Percentiles rank a stretch among this genome's conserved stretches.
Conservation (phyloP, 139 green algal species). For the Chlorella vulgaris region DNA sequence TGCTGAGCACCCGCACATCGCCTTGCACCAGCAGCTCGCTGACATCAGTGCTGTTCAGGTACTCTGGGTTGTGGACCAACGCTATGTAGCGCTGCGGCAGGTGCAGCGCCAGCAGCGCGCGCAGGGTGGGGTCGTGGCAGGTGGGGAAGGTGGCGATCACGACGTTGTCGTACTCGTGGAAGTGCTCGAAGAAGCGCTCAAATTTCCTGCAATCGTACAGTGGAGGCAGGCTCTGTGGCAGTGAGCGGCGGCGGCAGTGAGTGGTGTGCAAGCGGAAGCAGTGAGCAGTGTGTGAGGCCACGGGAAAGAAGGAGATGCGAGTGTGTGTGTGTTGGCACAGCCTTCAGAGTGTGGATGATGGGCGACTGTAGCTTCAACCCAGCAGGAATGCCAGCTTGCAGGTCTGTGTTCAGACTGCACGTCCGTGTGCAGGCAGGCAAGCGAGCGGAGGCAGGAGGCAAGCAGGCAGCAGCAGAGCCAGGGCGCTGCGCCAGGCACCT, state of each 20-base stretch:
- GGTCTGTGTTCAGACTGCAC: too few species aligned
- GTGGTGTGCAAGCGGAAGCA: too few species aligned
- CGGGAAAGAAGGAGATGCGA: too few species aligned
- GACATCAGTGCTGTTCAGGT: slow-evolving; percentile 9
- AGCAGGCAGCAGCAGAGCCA: too few species aligned
- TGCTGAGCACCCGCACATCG: slow-evolving; percentile 37
- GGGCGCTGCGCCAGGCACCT: too few species aligned
- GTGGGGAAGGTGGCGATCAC: slow-evolving; percentile 44
- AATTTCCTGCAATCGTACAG: slow-evolving; percentile 30
- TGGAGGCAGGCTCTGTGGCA: background rate
- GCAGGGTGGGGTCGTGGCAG: slow-evolving; percentile 34
- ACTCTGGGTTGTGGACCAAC: slow-evolving; percentile 44
- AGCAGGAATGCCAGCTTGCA: too few species aligned
- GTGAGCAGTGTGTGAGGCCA: too few species aligned
- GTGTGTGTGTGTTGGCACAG: too few species aligned
- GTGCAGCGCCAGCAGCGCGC: slow-evolving; percentile 5
- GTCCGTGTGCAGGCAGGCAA: too few species aligned
- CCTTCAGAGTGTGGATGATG: too few species aligned
- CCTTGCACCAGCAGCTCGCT: background rate
- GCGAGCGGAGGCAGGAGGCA: background rate
- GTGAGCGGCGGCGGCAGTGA: too few species aligned
- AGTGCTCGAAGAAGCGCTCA: slow-evolving; percentile 39
- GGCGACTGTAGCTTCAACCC: too few species aligned
- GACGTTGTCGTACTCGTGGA: slow-evolving; percentile 44
- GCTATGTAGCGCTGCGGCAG: slow-evolving; percentile 42